Percentiles rank a stretch among this genome's conserved stretches.
Evolutionary conservation across 2,329 filamentous ascomycete species (phyloP).

Genomic region (Phyllosticta citriasiana): DNA sequence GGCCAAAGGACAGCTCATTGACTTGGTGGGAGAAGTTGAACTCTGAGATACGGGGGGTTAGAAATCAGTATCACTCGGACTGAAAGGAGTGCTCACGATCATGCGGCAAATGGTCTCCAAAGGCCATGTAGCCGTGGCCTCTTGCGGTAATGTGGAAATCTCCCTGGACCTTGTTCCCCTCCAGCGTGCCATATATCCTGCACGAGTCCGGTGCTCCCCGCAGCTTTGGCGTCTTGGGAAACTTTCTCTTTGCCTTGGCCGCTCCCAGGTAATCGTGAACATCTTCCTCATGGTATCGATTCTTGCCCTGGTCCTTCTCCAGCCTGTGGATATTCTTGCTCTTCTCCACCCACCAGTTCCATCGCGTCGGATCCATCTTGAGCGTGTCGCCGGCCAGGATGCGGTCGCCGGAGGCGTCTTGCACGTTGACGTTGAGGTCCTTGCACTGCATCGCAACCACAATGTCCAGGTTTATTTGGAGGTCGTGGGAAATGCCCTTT

Average conservation of each 20-base stretch:
- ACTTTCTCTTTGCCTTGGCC: slow-evolving; percentile 52
- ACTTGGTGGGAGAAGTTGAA: slow-evolving; percentile 99
- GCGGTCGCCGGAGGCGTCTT: slow-evolving; percentile 86
- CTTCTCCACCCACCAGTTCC: slow-evolving; percentile 68
- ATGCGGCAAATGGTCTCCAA: slow-evolving; percentile 74
- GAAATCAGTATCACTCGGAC: not conserved
- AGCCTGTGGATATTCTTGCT: slow-evolving; percentile 48
- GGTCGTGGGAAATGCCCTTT: slow-evolving; percentile 72
- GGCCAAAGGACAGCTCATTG: slow-evolving; percentile 90
- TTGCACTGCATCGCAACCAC: slow-evolving; percentile 80
- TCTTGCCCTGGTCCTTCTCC: slow-evolving; percentile 28
- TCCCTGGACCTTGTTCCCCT: slow-evolving; percentile 93
- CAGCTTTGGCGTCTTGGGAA: slow-evolving; percentile 63
- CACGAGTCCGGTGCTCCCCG: slow-evolving; percentile 59
- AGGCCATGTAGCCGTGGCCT: slow-evolving; percentile 86
- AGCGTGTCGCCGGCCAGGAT: slow-evolving; percentile 73
- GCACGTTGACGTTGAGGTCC: slow-evolving; percentile 91
- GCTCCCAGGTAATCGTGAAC: slow-evolving; percentile 81
- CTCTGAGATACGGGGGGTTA: slow-evolving; percentile 36
- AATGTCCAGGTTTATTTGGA: slow-evolving; percentile 95
- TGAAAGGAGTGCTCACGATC: slow-evolving; percentile 42
- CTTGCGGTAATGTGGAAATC: slow-evolving; percentile 96
- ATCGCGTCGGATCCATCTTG: slow-evolving; percentile 66
- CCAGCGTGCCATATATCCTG: slow-evolving; percentile 78
- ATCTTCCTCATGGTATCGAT: slow-evolving; percentile 62